Percentiles rank a stretch among this genome's conserved stretches.
phyloP scores from a whole-genome alignment of 805 yeast genomes.

The Ascoidea rubescens region DNA sequence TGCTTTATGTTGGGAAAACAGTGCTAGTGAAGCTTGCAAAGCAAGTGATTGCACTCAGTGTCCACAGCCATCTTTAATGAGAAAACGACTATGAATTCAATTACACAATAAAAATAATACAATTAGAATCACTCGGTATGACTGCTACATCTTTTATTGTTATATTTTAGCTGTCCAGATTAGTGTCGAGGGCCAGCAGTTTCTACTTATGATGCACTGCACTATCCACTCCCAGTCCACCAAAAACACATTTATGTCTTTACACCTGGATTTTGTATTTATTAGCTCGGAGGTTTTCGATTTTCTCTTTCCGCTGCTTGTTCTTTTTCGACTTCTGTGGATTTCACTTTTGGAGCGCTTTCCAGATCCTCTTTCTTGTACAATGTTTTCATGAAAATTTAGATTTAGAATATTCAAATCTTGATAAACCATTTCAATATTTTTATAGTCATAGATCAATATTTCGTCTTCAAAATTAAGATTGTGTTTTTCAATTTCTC shows the following conservation, averaged over 20 bases:
- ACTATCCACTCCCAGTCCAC: conserved; percentile 58
- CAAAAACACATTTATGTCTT: conserved; percentile 14
- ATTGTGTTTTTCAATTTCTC: not conserved
- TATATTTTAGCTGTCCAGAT: not conserved
- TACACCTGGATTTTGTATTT: not conserved
- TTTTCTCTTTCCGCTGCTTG: not conserved
- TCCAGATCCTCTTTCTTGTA: not conserved
- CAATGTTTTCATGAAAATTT: not conserved
- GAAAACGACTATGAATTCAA: too few species aligned
- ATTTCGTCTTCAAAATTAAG: conserved; percentile 1
- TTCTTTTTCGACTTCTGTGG: conserved; percentile 1
- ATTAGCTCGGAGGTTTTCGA: not conserved
- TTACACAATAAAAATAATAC: too few species aligned
- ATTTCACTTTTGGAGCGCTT: not conserved
- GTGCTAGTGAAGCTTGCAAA: too few species aligned
- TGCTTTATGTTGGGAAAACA: too few species aligned
- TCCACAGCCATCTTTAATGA: too few species aligned
- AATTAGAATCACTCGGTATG: too few species aligned
- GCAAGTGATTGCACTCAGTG: too few species aligned
- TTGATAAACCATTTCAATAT: conserved; percentile 3
- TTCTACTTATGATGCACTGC: conserved; percentile 35
- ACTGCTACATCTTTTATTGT: too few species aligned
- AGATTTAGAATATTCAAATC: not conserved
- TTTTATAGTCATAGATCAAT: conserved; percentile 18
- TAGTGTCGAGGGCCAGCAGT: conserved; percentile 13